Evolutionary conservation across 306 rosid genomes (phyloP), one percentile per base, ranked within the genome.

Genomic region (Begonia peltatifolia): DNA sequence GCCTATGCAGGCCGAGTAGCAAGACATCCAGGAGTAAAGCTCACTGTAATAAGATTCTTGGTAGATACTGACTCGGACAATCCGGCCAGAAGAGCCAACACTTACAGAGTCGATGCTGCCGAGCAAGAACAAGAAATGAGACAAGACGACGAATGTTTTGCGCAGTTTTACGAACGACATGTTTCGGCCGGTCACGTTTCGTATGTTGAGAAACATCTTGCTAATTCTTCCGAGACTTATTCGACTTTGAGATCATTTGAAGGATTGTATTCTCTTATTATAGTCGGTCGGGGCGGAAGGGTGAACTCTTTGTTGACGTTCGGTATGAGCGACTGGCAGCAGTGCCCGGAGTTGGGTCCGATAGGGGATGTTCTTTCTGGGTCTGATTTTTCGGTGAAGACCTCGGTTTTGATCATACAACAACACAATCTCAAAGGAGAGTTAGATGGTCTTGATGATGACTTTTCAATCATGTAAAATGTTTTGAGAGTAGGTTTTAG

Each of bases 341-440:
- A 83, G 11, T 83, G 95, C 46, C 97, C 97, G 0, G 95, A 90
- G 71, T 46, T 90, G 12, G 97, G 97, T 48, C 92, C 95, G 0
- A 74, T 90, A 2, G 97, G 97, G n/a, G 97, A 90, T 59, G 85
- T 90, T 64, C 95, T 90, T 53, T 80, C 97, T 0, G 95, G 95
- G 13, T 74, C 94, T 13, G 97, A 83, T 46, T 90, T 90, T 65
- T 73, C 82, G 0, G 72, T 36, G 10, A 67, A 54, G 2, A 68
- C 84, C 0, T 85, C 97, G 0, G 92, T 90, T 43, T 72, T 90
- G 68, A 70, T 85, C 73, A 85, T 90, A 52, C 95, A 83, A 63
- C 92, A 83, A 65, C 79, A 80, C 43, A 79, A 48, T 69, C 62
- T 66, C 54, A 85, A 47, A 55, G 97, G 97, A 51, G 84, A 83